phyloP scores from a whole-genome alignment of 106 monocot genomes.

The Apostasia shenzhenica region DNA sequence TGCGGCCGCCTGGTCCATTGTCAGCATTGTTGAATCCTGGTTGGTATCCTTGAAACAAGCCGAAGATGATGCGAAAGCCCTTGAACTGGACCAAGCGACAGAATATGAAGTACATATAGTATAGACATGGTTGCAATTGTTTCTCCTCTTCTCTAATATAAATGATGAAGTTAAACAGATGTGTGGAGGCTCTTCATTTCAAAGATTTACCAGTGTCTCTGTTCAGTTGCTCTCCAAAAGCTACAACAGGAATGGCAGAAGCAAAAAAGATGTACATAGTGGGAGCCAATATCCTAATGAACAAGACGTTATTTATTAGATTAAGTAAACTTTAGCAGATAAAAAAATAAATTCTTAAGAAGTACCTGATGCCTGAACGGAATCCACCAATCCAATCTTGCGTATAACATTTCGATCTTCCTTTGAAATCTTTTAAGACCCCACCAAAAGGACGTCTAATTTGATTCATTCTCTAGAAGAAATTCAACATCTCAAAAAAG shows the following conservation, averaged over 20 bases:
- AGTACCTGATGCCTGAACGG: constrained; percentile 55
- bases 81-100: background rate
- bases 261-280: constrained; percentile 91
- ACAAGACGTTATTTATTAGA: background rate
- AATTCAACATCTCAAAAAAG: too few species aligned
- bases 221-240: constrained; percentile 86
- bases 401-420: constrained; percentile 49
- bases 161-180: background rate
- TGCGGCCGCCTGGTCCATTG: too few species aligned
- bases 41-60: too few species aligned
- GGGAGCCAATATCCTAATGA: constrained; percentile 74
- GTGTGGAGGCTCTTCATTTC: background rate
- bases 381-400: constrained; percentile 62
- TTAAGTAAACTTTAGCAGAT: background rate
- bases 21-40: too few species aligned
- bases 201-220: constrained; percentile 46
- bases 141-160: background rate
- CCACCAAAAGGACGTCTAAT: constrained; percentile 7
- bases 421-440: constrained; percentile 43
- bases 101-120: background rate
- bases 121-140: background rate
- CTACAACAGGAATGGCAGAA: constrained; percentile 85
- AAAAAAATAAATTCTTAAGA: background rate
- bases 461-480: too few species aligned
- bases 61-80: too few species aligned